Evolutionary conservation across 768 basidiomycete species (phyloP).

Genomic region (Steccherinum ochraceum): DNA sequence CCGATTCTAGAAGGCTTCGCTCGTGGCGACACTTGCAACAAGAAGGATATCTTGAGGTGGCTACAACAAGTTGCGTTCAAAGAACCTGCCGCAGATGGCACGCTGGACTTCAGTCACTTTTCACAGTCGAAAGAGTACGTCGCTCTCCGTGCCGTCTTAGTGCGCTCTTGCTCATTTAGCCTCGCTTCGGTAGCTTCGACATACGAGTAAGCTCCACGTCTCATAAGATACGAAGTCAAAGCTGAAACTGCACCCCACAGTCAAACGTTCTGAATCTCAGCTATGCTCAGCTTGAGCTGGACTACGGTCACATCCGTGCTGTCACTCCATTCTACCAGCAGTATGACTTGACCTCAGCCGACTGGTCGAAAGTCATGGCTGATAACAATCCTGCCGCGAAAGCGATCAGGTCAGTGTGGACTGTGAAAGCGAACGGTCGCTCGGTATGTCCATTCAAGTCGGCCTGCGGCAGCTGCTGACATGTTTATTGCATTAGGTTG

Average conservation of each 20-base stretch:
- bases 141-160: neutral
- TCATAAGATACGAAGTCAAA: neutral
- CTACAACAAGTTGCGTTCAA: slow-evolving; percentile 32
- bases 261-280: slow-evolving; percentile 35
- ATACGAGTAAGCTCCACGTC: slow-evolving; percentile 25
- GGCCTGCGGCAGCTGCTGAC: neutral
- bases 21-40: slow-evolving; percentile 40
- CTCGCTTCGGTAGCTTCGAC: slow-evolving; percentile 26
- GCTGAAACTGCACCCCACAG: slow-evolving; percentile 17
- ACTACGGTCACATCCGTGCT: slow-evolving; percentile 37
- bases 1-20: slow-evolving; percentile 42
- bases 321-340: slow-evolving; percentile 40
- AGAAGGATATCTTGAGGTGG: slow-evolving; percentile 33
- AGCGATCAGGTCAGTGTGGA: slow-evolving; percentile 28
- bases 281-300: slow-evolving; percentile 43
- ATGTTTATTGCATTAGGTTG: slow-evolving; percentile 22
- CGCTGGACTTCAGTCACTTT: slow-evolving; percentile 35
- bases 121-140: slow-evolving; percentile 33
- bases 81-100: slow-evolving; percentile 28
- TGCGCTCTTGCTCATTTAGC: neutral
- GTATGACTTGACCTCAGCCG: slow-evolving; percentile 30
- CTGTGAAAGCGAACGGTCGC: slow-evolving; percentile 14
- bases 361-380: slow-evolving; percentile 22
- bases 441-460: slow-evolving; percentile 13
- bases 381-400: slow-evolving; percentile 28